Evolutionary conservation across 306 rosid species (phyloP).

Genomic region (Vigna mungo): DNA sequence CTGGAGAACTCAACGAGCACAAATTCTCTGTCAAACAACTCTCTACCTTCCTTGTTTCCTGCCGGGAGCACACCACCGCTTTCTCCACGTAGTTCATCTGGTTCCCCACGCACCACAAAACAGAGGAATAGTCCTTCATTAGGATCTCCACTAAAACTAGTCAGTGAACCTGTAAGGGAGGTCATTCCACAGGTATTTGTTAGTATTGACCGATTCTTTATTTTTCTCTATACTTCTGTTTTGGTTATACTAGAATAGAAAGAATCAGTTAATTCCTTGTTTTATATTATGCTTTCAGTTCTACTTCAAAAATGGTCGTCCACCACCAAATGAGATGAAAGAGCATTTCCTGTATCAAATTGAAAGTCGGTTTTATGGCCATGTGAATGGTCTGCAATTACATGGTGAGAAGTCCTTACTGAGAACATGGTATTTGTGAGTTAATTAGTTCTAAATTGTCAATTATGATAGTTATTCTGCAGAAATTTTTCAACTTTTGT

Average conservation of each 20-base stretch:
- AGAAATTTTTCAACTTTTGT: constrained; percentile 25
- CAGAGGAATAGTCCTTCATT: constrained; percentile 73
- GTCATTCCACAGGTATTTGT: constrained; percentile 75
- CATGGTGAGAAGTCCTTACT: constrained; percentile 57
- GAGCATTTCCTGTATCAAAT: constrained; percentile 63
- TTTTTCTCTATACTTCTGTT: not conserved
- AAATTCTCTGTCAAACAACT: constrained; percentile 55
- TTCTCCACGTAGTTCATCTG: constrained; percentile 83
- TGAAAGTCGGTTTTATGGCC: constrained; percentile 56
- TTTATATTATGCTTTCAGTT: constrained; percentile 57
- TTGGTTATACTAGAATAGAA: constrained; percentile 23
- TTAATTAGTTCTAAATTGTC: constrained; percentile 37
- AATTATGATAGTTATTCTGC: not conserved
- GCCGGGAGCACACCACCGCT: constrained; percentile 82
- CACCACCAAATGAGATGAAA: constrained; percentile 70
- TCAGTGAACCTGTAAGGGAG: constrained; percentile 70
- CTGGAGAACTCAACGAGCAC: constrained; percentile 54
- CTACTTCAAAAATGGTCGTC: constrained; percentile 79
- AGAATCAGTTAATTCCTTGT: constrained; percentile 30
- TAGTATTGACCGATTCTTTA: constrained; percentile 34
- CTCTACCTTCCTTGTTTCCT: constrained; percentile 70
- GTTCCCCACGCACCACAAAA: constrained; percentile 72
- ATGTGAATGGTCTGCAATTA: constrained; percentile 68
- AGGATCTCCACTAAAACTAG: constrained; percentile 72
- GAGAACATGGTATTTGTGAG: constrained; percentile 44